These are phyloP conservation scores for Sporisorium sorghi DNA, from an alignment of 1,284 basidiomycete species.

Conservation along the genomic window DNA sequence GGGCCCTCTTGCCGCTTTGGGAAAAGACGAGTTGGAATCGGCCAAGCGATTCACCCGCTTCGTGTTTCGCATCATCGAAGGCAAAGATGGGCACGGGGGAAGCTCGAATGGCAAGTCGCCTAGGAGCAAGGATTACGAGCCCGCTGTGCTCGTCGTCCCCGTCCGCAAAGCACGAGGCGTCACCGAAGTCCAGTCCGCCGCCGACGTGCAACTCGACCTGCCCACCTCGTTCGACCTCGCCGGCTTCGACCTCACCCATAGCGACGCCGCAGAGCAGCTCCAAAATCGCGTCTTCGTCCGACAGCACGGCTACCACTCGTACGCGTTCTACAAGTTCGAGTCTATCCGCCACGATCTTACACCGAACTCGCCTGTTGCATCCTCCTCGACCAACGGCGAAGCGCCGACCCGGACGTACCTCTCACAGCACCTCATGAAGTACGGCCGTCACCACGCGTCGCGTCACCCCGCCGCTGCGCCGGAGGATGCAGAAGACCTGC, in stretches of 20 bases:
- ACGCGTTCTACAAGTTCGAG: constrained; percentile 18
- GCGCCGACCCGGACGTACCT: constrained; percentile 14
- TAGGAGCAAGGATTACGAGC: constrained; percentile 6
- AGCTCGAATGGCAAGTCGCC: background rate
- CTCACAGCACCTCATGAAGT: constrained; percentile 22
- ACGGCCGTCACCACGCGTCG: constrained; percentile 6
- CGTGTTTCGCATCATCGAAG: constrained; percentile 16
- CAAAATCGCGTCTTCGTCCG: constrained; percentile 13
- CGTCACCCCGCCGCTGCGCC: background rate
- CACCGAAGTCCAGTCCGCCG: background rate
- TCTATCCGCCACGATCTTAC: constrained; percentile 9
- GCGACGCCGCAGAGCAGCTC: background rate
- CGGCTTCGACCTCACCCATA: background rate
- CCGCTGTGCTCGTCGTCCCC: constrained; percentile 23
- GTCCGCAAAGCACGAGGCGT: constrained; percentile 7
- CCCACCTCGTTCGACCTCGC: constrained; percentile 8
- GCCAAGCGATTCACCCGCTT: constrained; percentile 21
- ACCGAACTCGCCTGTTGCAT: constrained; percentile 2
- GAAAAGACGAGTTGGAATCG: constrained; percentile 1
- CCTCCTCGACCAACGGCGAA: background rate
- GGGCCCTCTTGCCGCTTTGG: background rate
- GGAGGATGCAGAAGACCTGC: too few relatives aligned
- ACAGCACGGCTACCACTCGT: constrained; percentile 20
- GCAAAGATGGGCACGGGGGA: background rate
- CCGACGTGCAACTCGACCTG: constrained; percentile 16